Evolutionary conservation across 345 rosid species (phyloP), one percentile per base, ranked within the genome.

Genomic region (Corymbia maculata): DNA sequence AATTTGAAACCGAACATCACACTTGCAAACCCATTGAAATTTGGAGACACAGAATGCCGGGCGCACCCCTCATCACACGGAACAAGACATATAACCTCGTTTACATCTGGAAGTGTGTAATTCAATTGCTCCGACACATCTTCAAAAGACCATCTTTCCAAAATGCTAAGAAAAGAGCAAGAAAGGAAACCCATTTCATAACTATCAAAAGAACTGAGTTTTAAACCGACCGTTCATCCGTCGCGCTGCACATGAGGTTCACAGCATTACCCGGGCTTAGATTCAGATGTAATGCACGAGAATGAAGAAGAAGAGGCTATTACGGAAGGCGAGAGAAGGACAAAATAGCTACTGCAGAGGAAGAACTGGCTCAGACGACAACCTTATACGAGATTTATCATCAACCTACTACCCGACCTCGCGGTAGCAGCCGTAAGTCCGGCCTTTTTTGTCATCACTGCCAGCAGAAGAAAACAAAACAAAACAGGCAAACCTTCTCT

Each of bases 371-470:
- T 95, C 97, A 93, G 97, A 89, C 87, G 51, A 89, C 50, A 91
- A 93, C 95, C 93, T 93, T 88, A 61, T 51, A 12, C 17, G n/a
- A 85, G 89, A 66, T n/a, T 61, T 91, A 90, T 89, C 90, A 90
- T 94, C 97, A 95, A 86, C 87, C 96, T 94, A 93, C 96, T 90
- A 93, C 97, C 97, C 96, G 70, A 85, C 88, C 44, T 26, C 53
- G 32, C 22, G 14, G 91, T 86, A 85, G 97, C 95, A 93, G 96
- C 94, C 91, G 95, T 95, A 92, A 93, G 96, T 87, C 93, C 97
- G 95, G 97, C 95, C 97, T 94, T 94, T 92, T 85, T 88, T 86
- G 86, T 95, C 97, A 92, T 95, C 97, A 95, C 86, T 4, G 94
- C 97, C 96, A 94, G 85, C 17, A 11, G 30, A 50, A 26, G 26